Conservation (phyloP, 1,139 yeast species). For the Candida sanyaensis region DNA sequence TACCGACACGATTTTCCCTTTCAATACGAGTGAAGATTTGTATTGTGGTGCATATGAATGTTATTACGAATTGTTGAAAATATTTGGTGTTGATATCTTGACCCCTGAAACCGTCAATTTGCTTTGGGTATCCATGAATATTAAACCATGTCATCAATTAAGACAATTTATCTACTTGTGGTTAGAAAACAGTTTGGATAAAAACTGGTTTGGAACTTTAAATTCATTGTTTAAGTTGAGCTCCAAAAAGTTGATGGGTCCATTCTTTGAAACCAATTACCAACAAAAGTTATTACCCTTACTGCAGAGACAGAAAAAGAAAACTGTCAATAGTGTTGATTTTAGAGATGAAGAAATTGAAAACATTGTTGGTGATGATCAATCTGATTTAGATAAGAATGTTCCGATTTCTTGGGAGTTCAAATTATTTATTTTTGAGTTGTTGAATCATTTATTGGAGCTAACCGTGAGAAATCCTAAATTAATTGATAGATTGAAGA, state of each 20-base stretch:
- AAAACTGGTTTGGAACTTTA: slow-evolving; percentile 44
- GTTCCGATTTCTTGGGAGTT: slow-evolving; percentile 77
- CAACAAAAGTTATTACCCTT: slow-evolving; percentile 47
- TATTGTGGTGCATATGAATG: slow-evolving; percentile 41
- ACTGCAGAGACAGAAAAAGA: slow-evolving; percentile 46
- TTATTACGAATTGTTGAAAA: slow-evolving; percentile 41
- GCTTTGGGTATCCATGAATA: slow-evolving; percentile 47
- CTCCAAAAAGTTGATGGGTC: slow-evolving; percentile 39
- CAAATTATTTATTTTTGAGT: slow-evolving; percentile 57
- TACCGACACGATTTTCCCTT: slow-evolving; percentile 39
- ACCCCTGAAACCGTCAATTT: slow-evolving; percentile 38
- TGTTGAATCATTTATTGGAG: slow-evolving; percentile 53
- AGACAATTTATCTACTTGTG: slow-evolving; percentile 37
- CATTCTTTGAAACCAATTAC: slow-evolving; percentile 40
- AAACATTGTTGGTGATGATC: slow-evolving; percentile 40
- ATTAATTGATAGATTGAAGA: slow-evolving; percentile 44
- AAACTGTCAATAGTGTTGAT: slow-evolving; percentile 30
- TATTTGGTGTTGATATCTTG: slow-evolving; percentile 35
- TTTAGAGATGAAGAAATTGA: slow-evolving; percentile 50
- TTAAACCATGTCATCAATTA: slow-evolving; percentile 40
- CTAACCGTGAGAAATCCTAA: slow-evolving; percentile 42
- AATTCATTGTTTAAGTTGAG: slow-evolving; percentile 40
- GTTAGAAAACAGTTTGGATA: slow-evolving; percentile 40
- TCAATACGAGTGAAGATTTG: slow-evolving; percentile 37
- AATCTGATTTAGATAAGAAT: slow-evolving; percentile 37